Conservation (phyloP, 306 rosid species). For the Phaseolus lunatus region DNA sequence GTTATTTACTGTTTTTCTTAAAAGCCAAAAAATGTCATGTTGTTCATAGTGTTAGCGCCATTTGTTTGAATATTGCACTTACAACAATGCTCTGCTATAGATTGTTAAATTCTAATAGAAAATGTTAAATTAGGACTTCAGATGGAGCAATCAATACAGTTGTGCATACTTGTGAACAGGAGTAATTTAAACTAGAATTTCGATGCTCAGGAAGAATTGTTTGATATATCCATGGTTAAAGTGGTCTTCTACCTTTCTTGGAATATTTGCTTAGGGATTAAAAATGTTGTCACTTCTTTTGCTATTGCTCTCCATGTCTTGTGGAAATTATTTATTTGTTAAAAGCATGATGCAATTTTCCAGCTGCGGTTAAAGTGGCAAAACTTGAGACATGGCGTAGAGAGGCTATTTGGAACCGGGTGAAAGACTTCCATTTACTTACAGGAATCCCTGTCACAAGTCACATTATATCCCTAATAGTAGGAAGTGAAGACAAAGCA, state of each 20-base stretch:
- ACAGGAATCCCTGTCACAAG: conserved; percentile 91
- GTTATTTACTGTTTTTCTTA: background rate
- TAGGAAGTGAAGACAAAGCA: conserved; percentile 91
- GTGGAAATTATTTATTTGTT: conserved; percentile 18
- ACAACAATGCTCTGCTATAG: conserved; percentile 9
- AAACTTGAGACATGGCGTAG: conserved; percentile 87
- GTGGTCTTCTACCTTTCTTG: conserved; percentile 7
- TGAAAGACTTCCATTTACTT: conserved; percentile 74
- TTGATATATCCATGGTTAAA: background rate
- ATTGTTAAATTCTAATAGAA: conserved; percentile 9
- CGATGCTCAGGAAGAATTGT: conserved; percentile 15
- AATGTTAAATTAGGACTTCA: conserved; percentile 21
- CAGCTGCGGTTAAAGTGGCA: conserved; percentile 89
- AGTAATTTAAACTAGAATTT: background rate
- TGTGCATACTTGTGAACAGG: background rate
- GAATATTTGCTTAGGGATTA: background rate
- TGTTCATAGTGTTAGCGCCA: background rate
- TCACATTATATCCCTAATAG: conserved; percentile 85
- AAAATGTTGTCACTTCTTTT: conserved; percentile 31
- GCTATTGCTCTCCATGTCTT: conserved; percentile 10
- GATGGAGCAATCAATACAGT: conserved; percentile 16
- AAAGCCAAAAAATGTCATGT: too few relatives aligned
- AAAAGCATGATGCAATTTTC: conserved; percentile 41
- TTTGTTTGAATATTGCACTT: conserved; percentile 27
- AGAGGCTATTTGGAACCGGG: conserved; percentile 74